Evolutionary conservation across 2,329 filamentous ascomycete genomes (phyloP).

Genomic region (Fusarium sp.): DNA sequence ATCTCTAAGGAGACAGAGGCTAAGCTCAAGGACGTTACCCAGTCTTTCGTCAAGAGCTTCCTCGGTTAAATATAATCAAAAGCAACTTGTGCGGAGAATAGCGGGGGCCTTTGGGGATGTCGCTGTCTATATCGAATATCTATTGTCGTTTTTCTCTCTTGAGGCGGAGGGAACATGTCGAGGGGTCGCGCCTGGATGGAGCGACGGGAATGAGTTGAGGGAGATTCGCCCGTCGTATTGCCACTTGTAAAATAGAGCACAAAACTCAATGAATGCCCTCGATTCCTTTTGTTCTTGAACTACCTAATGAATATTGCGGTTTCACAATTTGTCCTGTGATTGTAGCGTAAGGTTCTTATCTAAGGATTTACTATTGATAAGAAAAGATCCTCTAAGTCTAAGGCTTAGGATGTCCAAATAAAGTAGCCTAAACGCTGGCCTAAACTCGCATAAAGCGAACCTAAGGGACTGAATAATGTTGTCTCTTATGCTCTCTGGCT

Average conservation of each 20-base stretch:
- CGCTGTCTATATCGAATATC: conserved; percentile 61
- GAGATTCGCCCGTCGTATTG: conserved; percentile 61
- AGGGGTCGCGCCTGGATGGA: conserved; percentile 60
- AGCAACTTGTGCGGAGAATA: conserved; percentile 48
- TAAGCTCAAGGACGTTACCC: conserved; percentile 81
- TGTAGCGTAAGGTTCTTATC: not conserved
- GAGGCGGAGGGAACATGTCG: conserved; percentile 57
- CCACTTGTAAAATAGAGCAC: conserved; percentile 72
- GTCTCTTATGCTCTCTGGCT: not conserved
- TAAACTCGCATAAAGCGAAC: not conserved
- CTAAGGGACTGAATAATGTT: not conserved
- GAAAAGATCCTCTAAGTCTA: not conserved
- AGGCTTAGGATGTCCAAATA: not conserved
- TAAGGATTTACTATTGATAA: not conserved
- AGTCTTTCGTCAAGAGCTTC: conserved; percentile 95
- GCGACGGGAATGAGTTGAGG: conserved; percentile 57
- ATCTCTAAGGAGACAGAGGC: conserved; percentile 94
- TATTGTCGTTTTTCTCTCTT: conserved; percentile 61
- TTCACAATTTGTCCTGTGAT: not conserved
- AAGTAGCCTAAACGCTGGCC: not conserved
- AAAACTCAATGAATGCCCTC: conserved; percentile 70
- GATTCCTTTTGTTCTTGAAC: conserved; percentile 65
- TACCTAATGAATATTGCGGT: conserved; percentile 9
- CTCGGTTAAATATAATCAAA: conserved; percentile 59
- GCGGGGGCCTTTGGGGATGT: conserved; percentile 51